Base-by-base conservation (phyloP, 73 alveolate genomes). In the Blepharisma stoltei region DNA sequence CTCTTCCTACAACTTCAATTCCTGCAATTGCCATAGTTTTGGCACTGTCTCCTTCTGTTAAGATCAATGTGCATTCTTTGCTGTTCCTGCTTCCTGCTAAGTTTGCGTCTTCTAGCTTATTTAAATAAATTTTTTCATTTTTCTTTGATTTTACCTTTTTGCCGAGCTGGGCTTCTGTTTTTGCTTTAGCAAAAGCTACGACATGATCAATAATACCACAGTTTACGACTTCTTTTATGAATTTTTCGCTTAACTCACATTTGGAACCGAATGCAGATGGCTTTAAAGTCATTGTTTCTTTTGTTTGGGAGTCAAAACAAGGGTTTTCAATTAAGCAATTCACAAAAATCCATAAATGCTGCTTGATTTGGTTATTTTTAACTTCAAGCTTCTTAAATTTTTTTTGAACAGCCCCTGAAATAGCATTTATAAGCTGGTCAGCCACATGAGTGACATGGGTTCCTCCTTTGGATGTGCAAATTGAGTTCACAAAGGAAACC, bases 11-110 rank as follows among this genome's bases (percentile, higher is more conserved):
- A 1, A 20, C 67, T 20, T 52, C 23, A 49, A 97, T 87, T 48
- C 99, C 99, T 8, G 99, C 97, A 87, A 95, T 94, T 6, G 99
- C 99, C 89, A 97, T 81, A 6, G 98, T 81, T 82, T 97, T 97
- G 68, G 99, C 99, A 70, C 99, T 95, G 92, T 97, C 99, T 88
- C 99, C 99, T 93, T 97, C 99, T 67, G 99, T 97, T 76, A 97
- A 90, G 50, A 97, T 97, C 78, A 97, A 81, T 3, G 99, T 96
- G 89, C 99, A 96, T 78, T 94, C 90, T 95, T 20, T 97, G 76
- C 54, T 52, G 23, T 2, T 52, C 79, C 86, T 68, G 85, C 55
- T 75, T 85, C 80, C 81, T 52, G 99, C 99, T 79, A 86, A 89
- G 83, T 96, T 96, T 25, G 99, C 99, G 82, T 97, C 99, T 81